Evolutionary conservation across 2,329 filamentous ascomycete genomes (phyloP).

Genomic region (Colletotrichum sp.): DNA sequence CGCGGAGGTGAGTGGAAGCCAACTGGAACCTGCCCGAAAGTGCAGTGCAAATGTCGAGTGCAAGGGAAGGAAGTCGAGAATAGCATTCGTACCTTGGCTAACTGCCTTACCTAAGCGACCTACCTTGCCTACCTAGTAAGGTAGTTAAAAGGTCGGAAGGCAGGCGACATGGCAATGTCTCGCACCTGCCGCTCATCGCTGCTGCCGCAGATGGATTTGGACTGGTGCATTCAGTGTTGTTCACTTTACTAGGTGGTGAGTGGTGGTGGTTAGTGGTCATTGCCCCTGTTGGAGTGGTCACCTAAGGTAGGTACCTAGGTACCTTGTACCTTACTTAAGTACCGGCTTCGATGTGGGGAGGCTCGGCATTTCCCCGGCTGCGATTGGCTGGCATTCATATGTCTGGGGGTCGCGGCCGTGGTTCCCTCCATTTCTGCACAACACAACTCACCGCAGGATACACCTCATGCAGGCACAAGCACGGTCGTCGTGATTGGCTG

Average conservation of each 20-base stretch:
- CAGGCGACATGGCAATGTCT: neutral
- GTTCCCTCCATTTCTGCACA: slow-evolving; percentile 12
- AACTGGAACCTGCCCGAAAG: neutral
- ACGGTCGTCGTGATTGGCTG: neutral
- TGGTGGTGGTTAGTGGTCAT: neutral
- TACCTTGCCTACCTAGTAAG: neutral
- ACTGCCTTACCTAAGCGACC: neutral
- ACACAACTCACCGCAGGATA: slow-evolving; percentile 1
- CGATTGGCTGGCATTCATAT: neutral
- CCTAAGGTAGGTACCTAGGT: too few relatives aligned
- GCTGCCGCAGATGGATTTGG: neutral
- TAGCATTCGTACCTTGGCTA: neutral
- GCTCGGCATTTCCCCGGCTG: neutral
- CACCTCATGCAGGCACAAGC: neutral
- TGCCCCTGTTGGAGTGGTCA: neutral
- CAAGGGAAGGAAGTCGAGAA: neutral
- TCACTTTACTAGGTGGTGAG: neutral
- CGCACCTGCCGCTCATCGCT: neutral
- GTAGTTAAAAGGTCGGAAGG: neutral
- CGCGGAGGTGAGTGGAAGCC: neutral
- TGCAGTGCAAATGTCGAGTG: neutral
- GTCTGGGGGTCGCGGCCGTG: neutral
- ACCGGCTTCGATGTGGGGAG: neutral
- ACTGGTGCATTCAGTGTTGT: neutral
- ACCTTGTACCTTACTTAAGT: neutral